These are phyloP conservation scores for Pseudocohnilembus persalinus DNA, from an alignment of 169 alveolate genomes.

Conservation along the genomic window DNA sequence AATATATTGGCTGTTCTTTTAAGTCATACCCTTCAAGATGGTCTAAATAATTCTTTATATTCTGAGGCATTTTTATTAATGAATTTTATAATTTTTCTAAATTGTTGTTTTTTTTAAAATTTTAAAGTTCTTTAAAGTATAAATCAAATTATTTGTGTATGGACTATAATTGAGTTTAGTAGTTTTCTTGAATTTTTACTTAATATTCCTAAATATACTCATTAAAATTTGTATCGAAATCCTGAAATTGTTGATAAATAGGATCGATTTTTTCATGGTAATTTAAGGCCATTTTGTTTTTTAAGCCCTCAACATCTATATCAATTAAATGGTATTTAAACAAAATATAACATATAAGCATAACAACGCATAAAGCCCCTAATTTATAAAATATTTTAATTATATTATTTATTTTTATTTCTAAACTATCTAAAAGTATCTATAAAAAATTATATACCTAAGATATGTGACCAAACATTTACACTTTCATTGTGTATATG, in stretches of 20 bases:
- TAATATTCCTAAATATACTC: not conserved
- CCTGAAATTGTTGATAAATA: not conserved
- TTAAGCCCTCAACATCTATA: slow-evolving; percentile 1
- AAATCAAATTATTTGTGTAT: not conserved
- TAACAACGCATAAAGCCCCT: too few relatives aligned
- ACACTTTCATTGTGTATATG: slow-evolving; percentile 73
- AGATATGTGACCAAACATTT: slow-evolving; percentile 75
- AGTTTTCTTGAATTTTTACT: not conserved
- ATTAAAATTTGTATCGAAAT: not conserved
- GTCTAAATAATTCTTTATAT: not conserved
- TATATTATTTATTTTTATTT: too few relatives aligned
- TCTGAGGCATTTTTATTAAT: too few relatives aligned
- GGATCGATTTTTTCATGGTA: not conserved
- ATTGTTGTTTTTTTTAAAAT: slow-evolving; percentile 2
- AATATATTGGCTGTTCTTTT: not conserved
- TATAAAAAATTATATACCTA: slow-evolving; percentile 60
- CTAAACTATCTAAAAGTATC: too few relatives aligned
- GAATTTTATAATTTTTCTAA: not conserved
- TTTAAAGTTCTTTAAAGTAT: not conserved
- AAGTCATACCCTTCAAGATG: not conserved
- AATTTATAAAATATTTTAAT: too few relatives aligned
- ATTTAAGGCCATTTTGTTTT: not conserved
- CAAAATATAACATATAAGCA: slow-evolving; percentile 23
- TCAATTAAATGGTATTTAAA: not conserved
- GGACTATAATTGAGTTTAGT: not conserved